Evolutionary conservation across 1,139 yeast species (phyloP), one percentile per base, ranked within the genome.

Genomic region (Pichia terricola): DNA sequence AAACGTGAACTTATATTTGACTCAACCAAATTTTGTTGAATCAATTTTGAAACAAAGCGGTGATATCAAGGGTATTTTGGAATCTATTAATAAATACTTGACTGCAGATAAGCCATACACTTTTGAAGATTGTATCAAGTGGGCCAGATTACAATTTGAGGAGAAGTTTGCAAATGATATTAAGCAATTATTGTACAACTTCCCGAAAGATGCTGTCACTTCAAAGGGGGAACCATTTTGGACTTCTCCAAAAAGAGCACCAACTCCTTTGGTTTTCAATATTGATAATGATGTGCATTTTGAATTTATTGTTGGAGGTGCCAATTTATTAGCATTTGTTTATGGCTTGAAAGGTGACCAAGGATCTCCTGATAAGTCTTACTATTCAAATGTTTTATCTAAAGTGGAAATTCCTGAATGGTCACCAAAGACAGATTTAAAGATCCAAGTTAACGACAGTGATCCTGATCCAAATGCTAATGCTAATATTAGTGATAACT

Each of bases 211-310:
- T 66, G 94, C 97, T 5, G 81, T 75, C 45, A 91, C 96, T 3
- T 80, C 95, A 0, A 74, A 75, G 46, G 98, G 98, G 45, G 89
- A 83, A 34, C 94, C 95, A 53, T 91, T 91, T 67, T 91, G 99
- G 99, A 79, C 95, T 28, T 96, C 97, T 49, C 94, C 97, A 39
- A 91, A 91, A 68, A 81, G 98, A 63, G 95, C 96, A 26, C 99
- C 99, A 44, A 77, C 75, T 40, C 88, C 96, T 26, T 72, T 88
- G 51, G 70, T 55, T 22, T 89, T 91, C 62, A 94, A 88, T 59
- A 71, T 82, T 53, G 68, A 77, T 55, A 79, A 88, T 59, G 72
- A 73, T 10, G 82, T 85, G 57, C 97, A 91, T 61, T 75, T 81
- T 61, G 77, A 84, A 58, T 91, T 89, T 56, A 69, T 91, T 46